Base-by-base conservation (phyloP, 306 rosid genomes). In the Lupinus albus region DNA sequence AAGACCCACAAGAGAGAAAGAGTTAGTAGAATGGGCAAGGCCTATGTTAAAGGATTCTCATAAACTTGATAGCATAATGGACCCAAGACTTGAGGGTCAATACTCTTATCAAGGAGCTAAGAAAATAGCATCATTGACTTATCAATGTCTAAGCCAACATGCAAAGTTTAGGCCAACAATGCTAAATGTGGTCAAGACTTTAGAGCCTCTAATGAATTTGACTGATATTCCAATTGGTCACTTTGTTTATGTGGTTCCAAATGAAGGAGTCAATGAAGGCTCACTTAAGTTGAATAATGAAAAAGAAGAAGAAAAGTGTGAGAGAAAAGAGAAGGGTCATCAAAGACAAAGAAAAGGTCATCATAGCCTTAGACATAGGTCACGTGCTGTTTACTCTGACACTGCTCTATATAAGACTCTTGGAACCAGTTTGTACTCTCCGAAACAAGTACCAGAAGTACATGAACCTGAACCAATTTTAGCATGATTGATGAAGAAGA, bases 1-100 rank as follows among this genome's bases (percentile, higher is more conserved):
- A 62, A 61, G 96, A 1, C 77, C 84, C 0, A 32, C 59, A 3
- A 86, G 96, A 51, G 95, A 94, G 28, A 88, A 88, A n/a, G 85
- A 88, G 74, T 72, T 94, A 61, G 99, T 86, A 49, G 89, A 81
- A 33, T 88, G 99, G 99, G 93, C 89, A 11, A 90, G 88, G 25
- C 97, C 96, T 8, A 35, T 77, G 1, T 48, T 94, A 53, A 94
- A 79, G 62, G 96, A 94, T 32, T 17, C 85, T 4, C 60, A 79
- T 5, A 88, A 84, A 68, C 83, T 94, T 0, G 92, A 85, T 13
- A 85, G 88, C 20, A 70, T 88, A 67, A 90, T 94, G 59, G 99
- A 90, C 78, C 83, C 87, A 15, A 85, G 91, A 67, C 84, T 94
- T 2, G 92, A 94, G 53, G 95, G 87, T 30, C 91, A 86, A 57